Evolutionary conservation across 805 yeast genomes (phyloP).

Genomic region (Saccharomycopsis olivae): DNA sequence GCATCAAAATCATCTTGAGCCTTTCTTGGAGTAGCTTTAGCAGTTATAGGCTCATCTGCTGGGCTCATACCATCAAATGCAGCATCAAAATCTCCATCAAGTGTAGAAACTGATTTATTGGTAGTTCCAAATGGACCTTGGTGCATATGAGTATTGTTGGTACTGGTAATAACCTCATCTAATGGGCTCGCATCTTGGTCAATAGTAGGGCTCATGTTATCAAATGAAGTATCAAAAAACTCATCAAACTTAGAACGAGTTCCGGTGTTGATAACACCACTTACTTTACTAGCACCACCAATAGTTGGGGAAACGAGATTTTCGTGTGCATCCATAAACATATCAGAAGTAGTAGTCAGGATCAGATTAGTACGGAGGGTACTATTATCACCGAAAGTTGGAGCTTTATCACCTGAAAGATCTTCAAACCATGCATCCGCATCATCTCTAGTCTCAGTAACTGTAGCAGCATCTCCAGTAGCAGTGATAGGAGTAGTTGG

Average conservation of each 20-base stretch:
- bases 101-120: background rate
- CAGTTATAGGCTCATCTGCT: conserved; percentile 4
- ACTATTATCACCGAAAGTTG: background rate
- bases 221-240: conserved; percentile 31
- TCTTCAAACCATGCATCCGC: conserved; percentile 14
- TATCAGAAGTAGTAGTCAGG: conserved; percentile 8
- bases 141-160: background rate
- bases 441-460: no score
- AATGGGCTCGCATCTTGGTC: conserved; percentile 17
- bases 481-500: no score
- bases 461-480: background rate
- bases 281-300: background rate
- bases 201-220: conserved; percentile 23
- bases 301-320: conserved; percentile 9
- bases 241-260: conserved; percentile 2
- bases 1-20: conserved; percentile 23
- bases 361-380: conserved; percentile 8
- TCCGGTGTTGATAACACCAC: conserved; percentile 1
- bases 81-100: background rate
- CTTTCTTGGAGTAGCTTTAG: conserved; percentile 1
- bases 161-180: background rate
- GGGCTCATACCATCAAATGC: conserved; percentile 4
- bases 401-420: background rate
- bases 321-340: conserved; percentile 17
- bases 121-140: background rate